These are phyloP conservation scores for Selaginella moellendorffii DNA, from an alignment of 75 land plant genomes.

Conservation along the genomic window DNA sequence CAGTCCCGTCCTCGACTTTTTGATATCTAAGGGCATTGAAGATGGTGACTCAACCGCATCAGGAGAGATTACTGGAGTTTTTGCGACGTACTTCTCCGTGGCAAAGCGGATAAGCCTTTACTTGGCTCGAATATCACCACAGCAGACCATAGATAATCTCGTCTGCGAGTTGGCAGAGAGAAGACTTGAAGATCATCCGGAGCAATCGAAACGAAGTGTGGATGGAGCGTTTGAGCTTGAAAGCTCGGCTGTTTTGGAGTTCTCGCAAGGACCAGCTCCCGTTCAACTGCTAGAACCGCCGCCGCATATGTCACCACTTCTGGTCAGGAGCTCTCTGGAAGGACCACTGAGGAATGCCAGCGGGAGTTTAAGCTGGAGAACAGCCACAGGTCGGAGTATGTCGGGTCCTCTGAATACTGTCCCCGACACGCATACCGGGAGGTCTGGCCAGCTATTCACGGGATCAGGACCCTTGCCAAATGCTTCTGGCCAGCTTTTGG, in stretches of 20 bases:
- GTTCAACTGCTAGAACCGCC: conserved; percentile 53
- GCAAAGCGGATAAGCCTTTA: conserved; percentile 94
- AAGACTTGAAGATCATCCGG: conserved; percentile 81
- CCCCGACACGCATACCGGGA: conserved; percentile 45
- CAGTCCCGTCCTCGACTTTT: conserved; percentile 84
- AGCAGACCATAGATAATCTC: conserved; percentile 90
- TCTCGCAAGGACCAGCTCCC: conserved; percentile 77
- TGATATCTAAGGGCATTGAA: conserved; percentile 92
- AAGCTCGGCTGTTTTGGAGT: conserved; percentile 51
- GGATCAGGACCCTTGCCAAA: conserved; percentile 53
- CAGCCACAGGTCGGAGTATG: conserved; percentile 77
- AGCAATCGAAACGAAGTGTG: conserved; percentile 44
- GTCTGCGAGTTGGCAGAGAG: conserved; percentile 86
- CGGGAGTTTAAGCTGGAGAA: conserved; percentile 94
- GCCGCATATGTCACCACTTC: conserved; percentile 92
- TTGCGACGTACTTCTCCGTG: conserved; percentile 93
- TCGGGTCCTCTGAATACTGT: conserved; percentile 88
- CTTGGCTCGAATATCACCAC: conserved; percentile 86
- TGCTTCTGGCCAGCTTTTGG: conserved; percentile 93
- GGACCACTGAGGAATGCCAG: conserved; percentile 84
- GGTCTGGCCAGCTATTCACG: conserved; percentile 92
- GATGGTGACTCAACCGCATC: conserved; percentile 98
- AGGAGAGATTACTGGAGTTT: conserved; percentile 92
- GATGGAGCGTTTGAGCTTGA: conserved; percentile 33
- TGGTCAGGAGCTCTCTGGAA: conserved; percentile 84